Base-by-base conservation (phyloP, 2,329 filamentous ascomycete genomes). In the Gaeumannomyces sp. region DNA sequence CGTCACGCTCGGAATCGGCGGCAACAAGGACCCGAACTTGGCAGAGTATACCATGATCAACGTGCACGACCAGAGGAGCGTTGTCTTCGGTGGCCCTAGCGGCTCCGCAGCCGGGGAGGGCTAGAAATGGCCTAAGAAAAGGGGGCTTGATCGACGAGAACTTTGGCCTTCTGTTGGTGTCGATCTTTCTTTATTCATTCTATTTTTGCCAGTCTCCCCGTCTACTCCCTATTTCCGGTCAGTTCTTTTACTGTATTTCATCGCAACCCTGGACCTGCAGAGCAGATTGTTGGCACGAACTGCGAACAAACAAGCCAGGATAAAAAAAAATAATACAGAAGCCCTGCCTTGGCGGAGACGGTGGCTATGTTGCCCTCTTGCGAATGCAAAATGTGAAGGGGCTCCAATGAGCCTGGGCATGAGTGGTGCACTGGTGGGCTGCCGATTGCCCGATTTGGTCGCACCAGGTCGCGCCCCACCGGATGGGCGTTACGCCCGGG, bases 41-140 rank as follows among this genome's bases (percentile, higher is more conserved):
- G 68, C 69, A 27, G 69, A 71, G 62, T 71, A 71, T 64, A 70
- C 68, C n/a, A 58, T 71, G 60, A 60, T 71, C 35, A 71, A 71
- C 35, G 68, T 69, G 7, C 64, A 69, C 13, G 69, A 71, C 63
- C 65, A 59, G 27, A 65, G 65, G n/a, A 67, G 35, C 45, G 61
- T 64, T 27, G 28, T 65, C 28, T 61, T 67, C 31, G 63, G 58
- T 35, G 56, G n/a, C 53, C 53, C 16, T 11, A 35, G 33, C 33
- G 33, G 33, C 10, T 35, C 33, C 11, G 11, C 33, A 35, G 33
- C 14, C 16, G 4, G 35, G 4, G 16, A 38, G 14, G 35, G 45
- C 22, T 53, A 53, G 22, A 53, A 53, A n/a, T 5, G 22, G 45
- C 5, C 16, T 2, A 19, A 45, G 7, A 19, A 45, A 45, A 45